A percentile compares a stretch with the other conserved stretches of the same genome.
These are phyloP conservation scores for Citrus unshiu DNA, from an alignment of 345 rosid species.

Conservation along the genomic window DNA sequence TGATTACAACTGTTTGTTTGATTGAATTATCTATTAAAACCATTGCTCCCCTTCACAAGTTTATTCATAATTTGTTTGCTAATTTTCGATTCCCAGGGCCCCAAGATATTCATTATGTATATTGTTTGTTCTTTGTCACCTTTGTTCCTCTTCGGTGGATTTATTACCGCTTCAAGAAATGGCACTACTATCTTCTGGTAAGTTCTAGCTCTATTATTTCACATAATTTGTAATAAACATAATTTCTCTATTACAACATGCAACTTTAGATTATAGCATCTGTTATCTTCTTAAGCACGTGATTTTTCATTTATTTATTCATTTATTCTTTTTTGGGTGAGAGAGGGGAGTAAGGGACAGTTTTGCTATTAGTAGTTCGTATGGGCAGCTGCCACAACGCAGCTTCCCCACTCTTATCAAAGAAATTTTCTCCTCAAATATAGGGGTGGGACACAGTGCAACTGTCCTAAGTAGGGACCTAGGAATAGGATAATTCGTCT, in stretches of 20 bases:
- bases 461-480: no score
- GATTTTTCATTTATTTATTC: neutral
- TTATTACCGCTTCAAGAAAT: slow-evolving; percentile 90
- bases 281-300: neutral
- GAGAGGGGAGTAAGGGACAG: no score
- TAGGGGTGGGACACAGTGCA: no score
- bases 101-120: slow-evolving; percentile 77
- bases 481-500: neutral
- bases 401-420: no score
- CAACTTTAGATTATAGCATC: neutral
- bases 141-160: slow-evolving; percentile 99
- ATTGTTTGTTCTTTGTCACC: slow-evolving; percentile 69
- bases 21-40: neutral
- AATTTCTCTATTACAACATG: no score
- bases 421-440: no score
- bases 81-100: slow-evolving; percentile 56
- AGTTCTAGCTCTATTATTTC: slow-evolving; percentile 19
- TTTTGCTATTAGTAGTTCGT: no score
- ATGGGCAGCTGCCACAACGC: no score
- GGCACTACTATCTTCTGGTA: slow-evolving; percentile 99
- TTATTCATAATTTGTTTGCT: slow-evolving; percentile 7
- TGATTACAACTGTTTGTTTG: slow-evolving; percentile 5
- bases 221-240: no score
- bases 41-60: neutral
- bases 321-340: no score